phyloP scores from a whole-genome alignment of 352 stramenopile species.

The Thalassiosira exigua region DNA sequence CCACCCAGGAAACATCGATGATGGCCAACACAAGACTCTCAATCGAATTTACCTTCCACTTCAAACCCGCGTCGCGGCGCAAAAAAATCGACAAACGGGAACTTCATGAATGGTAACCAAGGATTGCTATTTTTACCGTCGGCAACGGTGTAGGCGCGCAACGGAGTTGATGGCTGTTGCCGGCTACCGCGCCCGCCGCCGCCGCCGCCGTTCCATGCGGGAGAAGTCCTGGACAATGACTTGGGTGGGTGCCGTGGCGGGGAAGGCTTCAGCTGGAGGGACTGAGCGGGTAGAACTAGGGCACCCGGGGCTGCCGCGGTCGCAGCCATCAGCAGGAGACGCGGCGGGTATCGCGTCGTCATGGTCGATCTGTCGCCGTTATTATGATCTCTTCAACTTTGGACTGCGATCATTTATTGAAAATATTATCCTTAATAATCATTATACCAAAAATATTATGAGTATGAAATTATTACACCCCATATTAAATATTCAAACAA shows the following conservation, averaged over 20 bases:
- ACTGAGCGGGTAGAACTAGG: neutral
- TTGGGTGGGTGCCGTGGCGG: neutral
- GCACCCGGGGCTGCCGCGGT: neutral
- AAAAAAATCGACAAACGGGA: constrained; percentile 27
- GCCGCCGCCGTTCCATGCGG: neutral
- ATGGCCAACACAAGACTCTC: too few relatives aligned
- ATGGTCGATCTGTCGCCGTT: too few relatives aligned
- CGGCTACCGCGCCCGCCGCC: too few relatives aligned
- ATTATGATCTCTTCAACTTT: too few relatives aligned
- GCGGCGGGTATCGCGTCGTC: too few relatives aligned
- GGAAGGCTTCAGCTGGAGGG: neutral
- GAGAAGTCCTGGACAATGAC: neutral
- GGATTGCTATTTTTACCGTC: constrained; percentile 18
- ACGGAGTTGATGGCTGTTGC: neutral
- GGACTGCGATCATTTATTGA: too few relatives aligned
- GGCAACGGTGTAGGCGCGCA: constrained; percentile 34
- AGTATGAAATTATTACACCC: too few relatives aligned
- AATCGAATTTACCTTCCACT: constrained; percentile 40
- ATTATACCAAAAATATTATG: too few relatives aligned
- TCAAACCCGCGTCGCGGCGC: constrained; percentile 1
- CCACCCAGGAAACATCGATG: too few relatives aligned
- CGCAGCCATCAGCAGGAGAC: neutral
- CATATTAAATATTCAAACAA: too few relatives aligned
- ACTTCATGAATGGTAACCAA: constrained; percentile 22
- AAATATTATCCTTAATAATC: too few relatives aligned